A percentile compares a stretch with the other conserved stretches of the same genome.
Conservation (phyloP, 164 flowering plant genomes). For the Berberis vulgaris region DNA sequence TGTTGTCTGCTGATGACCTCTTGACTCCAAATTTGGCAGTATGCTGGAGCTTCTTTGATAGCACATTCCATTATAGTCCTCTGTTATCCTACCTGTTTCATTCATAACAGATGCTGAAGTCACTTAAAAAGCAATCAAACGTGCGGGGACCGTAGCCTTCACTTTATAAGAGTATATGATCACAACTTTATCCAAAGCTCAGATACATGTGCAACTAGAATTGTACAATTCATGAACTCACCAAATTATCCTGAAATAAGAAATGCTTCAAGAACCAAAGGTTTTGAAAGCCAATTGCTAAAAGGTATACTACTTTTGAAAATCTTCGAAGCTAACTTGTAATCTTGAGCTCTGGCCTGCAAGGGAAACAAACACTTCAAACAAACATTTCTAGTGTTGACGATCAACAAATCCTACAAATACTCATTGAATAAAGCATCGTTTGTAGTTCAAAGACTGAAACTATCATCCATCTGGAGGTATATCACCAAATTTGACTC, state of each 20-base stretch:
- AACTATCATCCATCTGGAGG: too few species aligned
- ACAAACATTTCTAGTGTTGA: background rate
- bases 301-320: constrained; percentile 51
- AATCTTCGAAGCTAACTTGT: constrained; percentile 28
- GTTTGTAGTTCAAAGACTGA: background rate
- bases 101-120: too few species aligned
- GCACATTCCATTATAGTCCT: too few species aligned
- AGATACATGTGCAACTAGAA: background rate
- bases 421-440: too few species aligned
- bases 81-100: too few species aligned
- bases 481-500: too few species aligned
- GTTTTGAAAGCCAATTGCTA: constrained; percentile 51
- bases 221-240: constrained; percentile 3
- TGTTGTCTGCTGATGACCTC: too few species aligned
- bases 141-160: too few species aligned
- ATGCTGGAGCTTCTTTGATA: too few species aligned
- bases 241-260: constrained; percentile 13
- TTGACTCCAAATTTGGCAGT: too few species aligned
- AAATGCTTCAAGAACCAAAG: constrained; percentile 27
- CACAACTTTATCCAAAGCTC: background rate
- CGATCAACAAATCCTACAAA: background rate
- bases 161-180: too few species aligned
- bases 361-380: constrained; percentile 7
- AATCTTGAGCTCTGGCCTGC: constrained; percentile 54
- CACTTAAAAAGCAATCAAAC: too few species aligned